Evolutionary conservation across 352 stramenopile species (phyloP).

Genomic region (Phytopythium ostracodes): DNA sequence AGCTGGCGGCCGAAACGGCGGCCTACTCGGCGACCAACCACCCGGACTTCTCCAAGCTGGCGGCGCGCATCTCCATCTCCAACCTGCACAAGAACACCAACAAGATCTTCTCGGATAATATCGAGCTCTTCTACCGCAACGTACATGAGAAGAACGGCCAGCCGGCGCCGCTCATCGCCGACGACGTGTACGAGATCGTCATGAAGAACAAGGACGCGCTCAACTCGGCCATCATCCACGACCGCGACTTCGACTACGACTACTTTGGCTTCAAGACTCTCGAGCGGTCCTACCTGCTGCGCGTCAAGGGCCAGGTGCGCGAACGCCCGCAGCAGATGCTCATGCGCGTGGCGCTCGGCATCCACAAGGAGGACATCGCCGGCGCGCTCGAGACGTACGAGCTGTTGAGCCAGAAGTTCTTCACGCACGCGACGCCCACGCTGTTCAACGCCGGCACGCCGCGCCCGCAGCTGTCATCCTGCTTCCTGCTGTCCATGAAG

Average conservation of each 20-base stretch:
- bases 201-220: conserved; percentile 95
- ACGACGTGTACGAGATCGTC: conserved; percentile 95
- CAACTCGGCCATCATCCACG: conserved; percentile 96
- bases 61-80: conserved; percentile 97
- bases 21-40: conserved; percentile 97
- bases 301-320: conserved; percentile 92
- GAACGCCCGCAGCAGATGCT: conserved; percentile 99
- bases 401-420: conserved; percentile 95
- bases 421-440: conserved; percentile 99
- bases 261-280: conserved; percentile 99
- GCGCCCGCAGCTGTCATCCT: conserved; percentile 97
- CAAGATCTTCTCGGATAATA: conserved; percentile 93
- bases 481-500: conserved; percentile 98
- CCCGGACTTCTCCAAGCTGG: conserved; percentile 98
- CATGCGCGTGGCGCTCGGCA: conserved; percentile 97
- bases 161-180: conserved; percentile 90
- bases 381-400: conserved; percentile 97
- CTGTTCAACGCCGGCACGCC: conserved; percentile 99
- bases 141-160: conserved; percentile 95
- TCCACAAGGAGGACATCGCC: conserved; percentile 96
- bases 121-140: conserved; percentile 94
- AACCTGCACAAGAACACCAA: conserved; percentile 99
- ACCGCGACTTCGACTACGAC: conserved; percentile 98
- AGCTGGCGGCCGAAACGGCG: conserved; percentile 97
- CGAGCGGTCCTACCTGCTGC: conserved; percentile 96